These are phyloP conservation scores for Candolleomyces eurysporus DNA, from an alignment of 768 basidiomycete species.

Conservation along the genomic window DNA sequence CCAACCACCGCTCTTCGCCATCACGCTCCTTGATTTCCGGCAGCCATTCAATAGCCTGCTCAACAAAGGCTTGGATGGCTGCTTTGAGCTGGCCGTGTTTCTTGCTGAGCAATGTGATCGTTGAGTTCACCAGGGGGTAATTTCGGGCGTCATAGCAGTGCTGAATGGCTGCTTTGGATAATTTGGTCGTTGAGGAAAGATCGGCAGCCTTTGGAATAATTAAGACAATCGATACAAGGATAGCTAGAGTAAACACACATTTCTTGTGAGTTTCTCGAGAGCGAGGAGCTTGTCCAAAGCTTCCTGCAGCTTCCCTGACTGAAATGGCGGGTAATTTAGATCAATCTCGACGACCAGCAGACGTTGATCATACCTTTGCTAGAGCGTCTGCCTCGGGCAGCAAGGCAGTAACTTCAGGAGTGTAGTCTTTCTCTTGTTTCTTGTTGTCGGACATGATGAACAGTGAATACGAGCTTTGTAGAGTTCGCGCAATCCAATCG, in stretches of 20 bases:
- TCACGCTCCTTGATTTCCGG: slow-evolving; percentile 67
- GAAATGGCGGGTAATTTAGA: slow-evolving; percentile 4
- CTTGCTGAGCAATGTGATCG: slow-evolving; percentile 73
- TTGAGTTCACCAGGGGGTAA: slow-evolving; percentile 67
- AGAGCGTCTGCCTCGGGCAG: slow-evolving; percentile 66
- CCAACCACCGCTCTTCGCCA: slow-evolving; percentile 77
- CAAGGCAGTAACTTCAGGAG: slow-evolving; percentile 75
- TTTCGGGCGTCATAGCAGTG: slow-evolving; percentile 73
- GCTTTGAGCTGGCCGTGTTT: slow-evolving; percentile 97
- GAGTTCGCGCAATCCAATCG: slow-evolving; percentile 26
- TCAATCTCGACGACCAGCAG: neutral
- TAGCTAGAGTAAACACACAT: slow-evolving; percentile 49
- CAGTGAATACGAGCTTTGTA: slow-evolving; percentile 37
- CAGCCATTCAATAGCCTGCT: slow-evolving; percentile 79
- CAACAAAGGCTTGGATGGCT: slow-evolving; percentile 88
- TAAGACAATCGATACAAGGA: neutral
- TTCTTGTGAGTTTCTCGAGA: slow-evolving; percentile 95
- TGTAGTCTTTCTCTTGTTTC: slow-evolving; percentile 86
- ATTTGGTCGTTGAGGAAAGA: slow-evolving; percentile 83
- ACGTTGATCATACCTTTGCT: slow-evolving; percentile 54
- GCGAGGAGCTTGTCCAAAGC: slow-evolving; percentile 85
- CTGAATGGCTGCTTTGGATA: slow-evolving; percentile 71
- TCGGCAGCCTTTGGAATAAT: slow-evolving; percentile 73
- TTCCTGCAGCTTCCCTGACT: slow-evolving; percentile 83
- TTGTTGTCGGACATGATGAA: slow-evolving; percentile 69